Evolutionary conservation across 192 early-diverging fungal species (phyloP).

Genomic region (Coemansia sp.): DNA sequence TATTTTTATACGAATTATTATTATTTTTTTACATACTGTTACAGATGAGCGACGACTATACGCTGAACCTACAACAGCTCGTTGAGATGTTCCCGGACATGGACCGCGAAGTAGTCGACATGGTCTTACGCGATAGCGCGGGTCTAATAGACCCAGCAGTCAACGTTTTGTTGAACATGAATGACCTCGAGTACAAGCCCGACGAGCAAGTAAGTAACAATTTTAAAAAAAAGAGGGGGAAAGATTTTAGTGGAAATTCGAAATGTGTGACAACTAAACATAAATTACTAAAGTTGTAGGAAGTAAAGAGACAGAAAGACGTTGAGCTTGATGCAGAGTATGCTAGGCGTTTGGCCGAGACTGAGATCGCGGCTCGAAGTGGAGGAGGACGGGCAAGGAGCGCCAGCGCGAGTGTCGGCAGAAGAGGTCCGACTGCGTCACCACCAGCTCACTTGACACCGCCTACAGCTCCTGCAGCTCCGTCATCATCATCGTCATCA

Average conservation of each 20-base stretch:
- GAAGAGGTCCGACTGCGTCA: not conserved
- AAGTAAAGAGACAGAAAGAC: constrained; percentile 6
- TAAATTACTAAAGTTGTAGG: constrained; percentile 11
- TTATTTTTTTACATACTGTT: not conserved
- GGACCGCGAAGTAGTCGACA: constrained; percentile 33
- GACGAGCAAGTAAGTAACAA: constrained; percentile 19
- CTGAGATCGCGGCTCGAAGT: constrained; percentile 23
- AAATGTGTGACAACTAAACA: not conserved
- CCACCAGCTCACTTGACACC: not conserved
- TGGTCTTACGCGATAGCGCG: constrained; percentile 20
- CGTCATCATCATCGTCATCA: constrained; percentile 6
- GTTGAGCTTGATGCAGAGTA: constrained; percentile 23
- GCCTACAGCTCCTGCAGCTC: not conserved
- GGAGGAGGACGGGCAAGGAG: constrained; percentile 6
- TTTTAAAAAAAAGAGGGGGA: too few relatives aligned
- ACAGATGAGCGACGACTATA: constrained; percentile 27
- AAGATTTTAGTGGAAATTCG: not conserved
- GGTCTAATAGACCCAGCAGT: constrained; percentile 21
- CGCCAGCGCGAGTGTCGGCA: constrained; percentile 8
- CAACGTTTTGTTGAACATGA: constrained; percentile 33
- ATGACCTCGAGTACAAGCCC: constrained; percentile 41
- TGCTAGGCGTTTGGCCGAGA: constrained; percentile 26
- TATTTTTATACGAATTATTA: too few relatives aligned
- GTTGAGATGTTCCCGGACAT: constrained; percentile 43
- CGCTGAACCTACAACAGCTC: constrained; percentile 19